Evolutionary conservation across 192 early-diverging fungal genomes (phyloP).

Genomic region (Coemansia sp.): DNA sequence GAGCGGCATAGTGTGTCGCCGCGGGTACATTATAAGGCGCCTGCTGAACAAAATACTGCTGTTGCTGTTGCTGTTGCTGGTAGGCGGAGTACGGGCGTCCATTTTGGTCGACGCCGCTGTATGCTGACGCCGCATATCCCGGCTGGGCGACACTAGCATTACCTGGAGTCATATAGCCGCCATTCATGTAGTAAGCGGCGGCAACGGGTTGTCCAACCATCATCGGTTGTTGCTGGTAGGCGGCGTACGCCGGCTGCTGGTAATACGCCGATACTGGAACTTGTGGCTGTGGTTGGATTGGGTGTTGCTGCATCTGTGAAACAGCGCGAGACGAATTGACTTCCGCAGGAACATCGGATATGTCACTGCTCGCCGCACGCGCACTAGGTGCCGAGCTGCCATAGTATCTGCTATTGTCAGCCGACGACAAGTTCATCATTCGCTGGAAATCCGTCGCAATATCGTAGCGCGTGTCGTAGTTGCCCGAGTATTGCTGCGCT

Average conservation of each 20-base stretch:
- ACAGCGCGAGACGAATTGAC: neutral
- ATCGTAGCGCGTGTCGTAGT: slow-evolving; percentile 21
- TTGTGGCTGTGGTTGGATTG: neutral
- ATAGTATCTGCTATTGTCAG: slow-evolving; percentile 1
- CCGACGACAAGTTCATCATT: slow-evolving; percentile 23
- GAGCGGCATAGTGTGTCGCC: neutral
- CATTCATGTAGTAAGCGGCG: neutral
- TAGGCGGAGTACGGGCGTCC: slow-evolving; percentile 26
- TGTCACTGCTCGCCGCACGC: slow-evolving; percentile 1
- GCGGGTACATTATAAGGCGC: neutral
- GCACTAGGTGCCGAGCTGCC: neutral
- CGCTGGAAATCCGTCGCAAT: slow-evolving; percentile 37
- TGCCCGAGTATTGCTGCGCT: slow-evolving; percentile 20
- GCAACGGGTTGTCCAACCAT: neutral
- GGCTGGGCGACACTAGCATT: slow-evolving; percentile 6
- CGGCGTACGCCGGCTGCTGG: neutral
- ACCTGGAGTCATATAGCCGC: neutral
- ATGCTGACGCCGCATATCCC: slow-evolving; percentile 6
- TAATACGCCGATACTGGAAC: neutral
- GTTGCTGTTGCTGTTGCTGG: slow-evolving; percentile 7
- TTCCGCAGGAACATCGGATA: neutral
- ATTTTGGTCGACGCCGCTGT: slow-evolving; percentile 19
- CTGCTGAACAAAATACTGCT: slow-evolving; percentile 4
- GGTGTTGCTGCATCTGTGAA: slow-evolving; percentile 6
- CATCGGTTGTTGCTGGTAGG: slow-evolving; percentile 3